These are phyloP conservation scores for Curvularia spicifera DNA, from an alignment of 2,329 filamentous ascomycete species.

Conservation along the genomic window DNA sequence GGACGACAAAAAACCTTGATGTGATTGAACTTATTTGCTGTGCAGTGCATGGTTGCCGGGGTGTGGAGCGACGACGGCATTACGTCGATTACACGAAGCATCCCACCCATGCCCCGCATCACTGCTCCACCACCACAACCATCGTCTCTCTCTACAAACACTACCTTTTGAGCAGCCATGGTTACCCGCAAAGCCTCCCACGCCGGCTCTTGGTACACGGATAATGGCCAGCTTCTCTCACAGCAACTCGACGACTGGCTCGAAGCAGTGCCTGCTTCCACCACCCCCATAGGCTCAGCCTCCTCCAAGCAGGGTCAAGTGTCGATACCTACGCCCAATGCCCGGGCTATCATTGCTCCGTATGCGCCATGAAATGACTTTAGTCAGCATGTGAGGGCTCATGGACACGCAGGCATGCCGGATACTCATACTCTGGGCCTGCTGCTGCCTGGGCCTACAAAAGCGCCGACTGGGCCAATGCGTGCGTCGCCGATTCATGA, in stretches of 20 bases:
- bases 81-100: slow-evolving; percentile 13
- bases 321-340: slow-evolving; percentile 71
- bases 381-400: slow-evolving; percentile 25
- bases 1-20: neutral
- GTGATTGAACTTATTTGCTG: neutral
- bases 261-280: slow-evolving; percentile 68
- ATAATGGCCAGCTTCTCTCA: slow-evolving; percentile 64
- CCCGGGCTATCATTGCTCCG: slow-evolving; percentile 91
- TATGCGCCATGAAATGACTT: slow-evolving; percentile 58
- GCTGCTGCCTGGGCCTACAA: slow-evolving; percentile 97
- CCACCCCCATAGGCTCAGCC: slow-evolving; percentile 65
- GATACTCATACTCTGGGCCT: slow-evolving; percentile 88
- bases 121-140: slow-evolving; percentile 7
- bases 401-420: slow-evolving; percentile 74
- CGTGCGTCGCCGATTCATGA: slow-evolving; percentile 55
- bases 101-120: slow-evolving; percentile 11
- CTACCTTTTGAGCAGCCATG: slow-evolving; percentile 27
- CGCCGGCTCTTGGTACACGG: slow-evolving; percentile 87
- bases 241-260: slow-evolving; percentile 77
- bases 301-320: slow-evolving; percentile 47
- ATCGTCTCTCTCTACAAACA: neutral
- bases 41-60: neutral
- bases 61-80: neutral
- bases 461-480: slow-evolving; percentile 78
- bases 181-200: slow-evolving; percentile 68